These are phyloP conservation scores for Paramecium primaurelia DNA, from an alignment of 73 alveolate species.

Conservation along the genomic window DNA sequence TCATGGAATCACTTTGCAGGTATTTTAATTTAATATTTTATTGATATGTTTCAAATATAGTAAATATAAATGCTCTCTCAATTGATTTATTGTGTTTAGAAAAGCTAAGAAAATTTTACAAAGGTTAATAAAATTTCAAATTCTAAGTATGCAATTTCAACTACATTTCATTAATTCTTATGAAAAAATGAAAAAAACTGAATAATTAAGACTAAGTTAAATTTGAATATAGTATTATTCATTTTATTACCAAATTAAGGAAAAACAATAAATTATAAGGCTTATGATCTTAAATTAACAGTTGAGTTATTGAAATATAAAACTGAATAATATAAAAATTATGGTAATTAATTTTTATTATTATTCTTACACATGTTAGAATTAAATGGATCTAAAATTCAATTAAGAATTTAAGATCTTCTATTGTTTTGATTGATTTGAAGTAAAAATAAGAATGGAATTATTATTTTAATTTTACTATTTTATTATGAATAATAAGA, in stretches of 20 bases:
- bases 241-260: neutral
- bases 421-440: neutral
- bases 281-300: neutral
- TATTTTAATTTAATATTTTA: neutral
- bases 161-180: neutral
- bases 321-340: neutral
- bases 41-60: neutral
- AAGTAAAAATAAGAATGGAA: neutral
- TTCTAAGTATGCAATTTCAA: neutral
- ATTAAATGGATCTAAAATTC: neutral
- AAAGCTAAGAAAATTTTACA: neutral
- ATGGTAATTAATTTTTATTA: neutral
- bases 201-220: neutral
- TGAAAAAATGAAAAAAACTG: neutral
- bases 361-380: neutral
- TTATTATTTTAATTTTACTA: neutral
- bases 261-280: neutral
- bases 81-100: neutral
- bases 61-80: neutral
- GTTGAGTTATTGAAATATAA: neutral
- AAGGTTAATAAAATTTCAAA: neutral
- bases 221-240: neutral
- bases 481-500: neutral
- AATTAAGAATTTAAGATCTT: too few species aligned
- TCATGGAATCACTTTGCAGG: neutral